These are phyloP conservation scores for Eleusine indica DNA, from an alignment of 176 grass and related monocot genomes.

Conservation along the genomic window DNA sequence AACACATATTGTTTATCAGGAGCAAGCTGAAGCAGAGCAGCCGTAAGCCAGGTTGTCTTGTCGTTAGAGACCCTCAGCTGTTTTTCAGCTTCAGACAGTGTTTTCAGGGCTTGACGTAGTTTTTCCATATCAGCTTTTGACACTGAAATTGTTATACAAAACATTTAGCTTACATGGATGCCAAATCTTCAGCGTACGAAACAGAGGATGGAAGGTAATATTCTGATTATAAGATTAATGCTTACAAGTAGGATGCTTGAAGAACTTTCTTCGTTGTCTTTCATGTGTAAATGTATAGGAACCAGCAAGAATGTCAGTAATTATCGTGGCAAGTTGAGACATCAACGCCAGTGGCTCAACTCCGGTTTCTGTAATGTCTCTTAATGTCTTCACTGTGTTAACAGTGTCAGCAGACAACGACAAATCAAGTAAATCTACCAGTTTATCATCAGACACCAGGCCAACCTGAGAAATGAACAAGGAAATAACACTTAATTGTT, in stretches of 20 bases:
- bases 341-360: constrained; percentile 89
- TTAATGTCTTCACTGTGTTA: constrained; percentile 77
- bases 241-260: constrained; percentile 66
- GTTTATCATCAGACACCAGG: constrained; percentile 83
- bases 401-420: constrained; percentile 82
- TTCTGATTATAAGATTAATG: constrained; percentile 1
- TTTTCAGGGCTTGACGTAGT: constrained; percentile 67
- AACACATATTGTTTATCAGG: constrained; percentile 77
- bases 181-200: constrained; percentile 17
- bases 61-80: constrained; percentile 74
- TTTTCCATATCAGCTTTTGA: constrained; percentile 78
- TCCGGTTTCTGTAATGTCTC: constrained; percentile 85
- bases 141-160: constrained; percentile 55
- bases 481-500: constrained; percentile 10
- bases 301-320: constrained; percentile 95
- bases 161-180: constrained; percentile 21
- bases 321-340: constrained; percentile 94
- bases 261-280: constrained; percentile 69
- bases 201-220: constrained; percentile 7
- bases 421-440: constrained; percentile 89
- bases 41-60: constrained; percentile 75
- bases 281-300: constrained; percentile 72
- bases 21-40: constrained; percentile 87
- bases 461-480: constrained; percentile 67
- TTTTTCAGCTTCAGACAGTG: constrained; percentile 75